Base-by-base conservation (phyloP, 2,329 filamentous ascomycete genomes). In the Hypoxylon sp. region DNA sequence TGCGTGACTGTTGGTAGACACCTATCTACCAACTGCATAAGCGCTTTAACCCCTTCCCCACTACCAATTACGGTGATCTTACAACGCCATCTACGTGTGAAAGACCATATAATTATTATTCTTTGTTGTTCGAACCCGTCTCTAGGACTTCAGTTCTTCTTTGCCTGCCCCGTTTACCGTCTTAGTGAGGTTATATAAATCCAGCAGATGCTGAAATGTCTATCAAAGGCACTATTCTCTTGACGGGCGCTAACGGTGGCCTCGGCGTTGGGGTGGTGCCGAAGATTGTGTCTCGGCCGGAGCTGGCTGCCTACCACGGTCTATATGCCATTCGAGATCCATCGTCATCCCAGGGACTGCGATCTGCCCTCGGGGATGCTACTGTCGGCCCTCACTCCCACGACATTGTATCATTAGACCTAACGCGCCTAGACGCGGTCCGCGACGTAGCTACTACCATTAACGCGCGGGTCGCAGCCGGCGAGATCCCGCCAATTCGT, bases 401-500 rank as follows among this genome's bases (percentile, higher is more conserved):
- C 19, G 61, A 69, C 7, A n/a, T 71, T 9, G 2, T 65, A 5
- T 60, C 58, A 2, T 21, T 72, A 1, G 53, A 72, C 19, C 58
- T 72, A 2, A 36, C 62, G 1, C n/a, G 48, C 9, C 32, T 71
- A 6, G 57, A 56, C 2, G 60, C 14, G 25, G 65, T 72, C 4
- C 66, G 71, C 11, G 7, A 55, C 1, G 19, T 63, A 1, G 66
- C 71, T 2, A 19, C n/a, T 1, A 38, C 36, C 2, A 60, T 58
- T 21, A 72, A 72, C 23, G 51, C 52, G n/a, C 69, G 70, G 5
- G 60, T 74, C 3, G 13, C 57, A 1, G 41, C 61, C 1, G 71
- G 65, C 19, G 70, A 77, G 1, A 69, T 82, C 14, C 79, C 81
- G 5, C 79, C 75, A 0, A 80, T 83, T 50, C 76, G 77, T 17